These are phyloP conservation scores for Diaporthe amygdali DNA, from an alignment of 2,329 filamentous ascomycete genomes.

Conservation along the genomic window DNA sequence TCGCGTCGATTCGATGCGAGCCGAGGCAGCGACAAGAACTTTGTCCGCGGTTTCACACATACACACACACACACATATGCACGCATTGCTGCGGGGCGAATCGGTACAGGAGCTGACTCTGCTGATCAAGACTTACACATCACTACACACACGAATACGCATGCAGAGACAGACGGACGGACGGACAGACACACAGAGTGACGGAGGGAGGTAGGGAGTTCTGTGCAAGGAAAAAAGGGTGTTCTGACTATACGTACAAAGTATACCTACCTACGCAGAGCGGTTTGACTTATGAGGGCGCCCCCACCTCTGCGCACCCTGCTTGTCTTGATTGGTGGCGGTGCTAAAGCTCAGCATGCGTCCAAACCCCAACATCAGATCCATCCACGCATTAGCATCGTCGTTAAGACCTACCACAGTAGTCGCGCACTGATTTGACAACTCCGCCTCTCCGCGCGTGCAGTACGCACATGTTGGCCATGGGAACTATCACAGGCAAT, in stretches of 20 bases:
- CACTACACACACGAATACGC: too few relatives aligned
- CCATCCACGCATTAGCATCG: not conserved
- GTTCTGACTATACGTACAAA: not conserved
- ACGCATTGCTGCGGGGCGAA: not conserved
- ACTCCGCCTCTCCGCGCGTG: not conserved
- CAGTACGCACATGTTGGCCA: conserved; percentile 1
- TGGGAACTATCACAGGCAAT: not conserved
- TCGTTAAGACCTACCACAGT: not conserved
- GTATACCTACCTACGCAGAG: not conserved
- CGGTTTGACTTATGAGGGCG: not conserved
- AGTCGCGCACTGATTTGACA: not conserved
- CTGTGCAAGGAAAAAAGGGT: not conserved
- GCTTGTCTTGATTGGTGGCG: not conserved
- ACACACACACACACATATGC: not conserved
- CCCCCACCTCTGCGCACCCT: not conserved
- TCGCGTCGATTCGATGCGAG: not conserved
- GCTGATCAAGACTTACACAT: not conserved
- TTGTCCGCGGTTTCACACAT: conserved; percentile 5
- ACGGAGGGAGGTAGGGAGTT: too few relatives aligned
- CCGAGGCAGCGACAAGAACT: conserved; percentile 8
- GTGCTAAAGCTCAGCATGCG: not conserved
- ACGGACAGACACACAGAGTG: not conserved
- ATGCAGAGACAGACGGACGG: too few relatives aligned
- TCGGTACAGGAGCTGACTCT: not conserved
- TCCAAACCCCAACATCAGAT: conserved; percentile 5